These are phyloP conservation scores for Tremella mesenterica DNA, from an alignment of 768 basidiomycete species.

Conservation along the genomic window DNA sequence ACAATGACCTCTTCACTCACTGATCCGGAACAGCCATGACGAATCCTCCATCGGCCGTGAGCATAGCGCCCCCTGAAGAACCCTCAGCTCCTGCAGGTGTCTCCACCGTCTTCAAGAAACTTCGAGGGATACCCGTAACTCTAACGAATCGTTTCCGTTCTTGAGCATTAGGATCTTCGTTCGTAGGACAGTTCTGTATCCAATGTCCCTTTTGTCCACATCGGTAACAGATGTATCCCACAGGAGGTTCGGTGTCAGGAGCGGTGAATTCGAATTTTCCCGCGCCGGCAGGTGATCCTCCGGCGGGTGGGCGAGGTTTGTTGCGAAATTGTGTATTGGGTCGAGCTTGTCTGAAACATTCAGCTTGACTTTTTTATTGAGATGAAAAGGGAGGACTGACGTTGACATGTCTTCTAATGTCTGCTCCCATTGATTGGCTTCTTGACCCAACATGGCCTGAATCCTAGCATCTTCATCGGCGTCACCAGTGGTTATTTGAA, in stretches of 20 bases:
- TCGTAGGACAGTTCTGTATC: constrained; percentile 98
- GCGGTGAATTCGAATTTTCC: constrained; percentile 54
- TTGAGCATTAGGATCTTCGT: constrained; percentile 89
- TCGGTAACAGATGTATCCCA: constrained; percentile 95
- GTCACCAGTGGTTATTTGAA: constrained; percentile 41
- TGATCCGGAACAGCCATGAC: constrained; percentile 93
- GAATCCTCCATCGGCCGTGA: constrained; percentile 95
- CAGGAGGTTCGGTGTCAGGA: constrained; percentile 53
- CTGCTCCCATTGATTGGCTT: constrained; percentile 93
- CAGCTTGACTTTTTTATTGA: constrained; percentile 29
- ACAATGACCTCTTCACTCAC: constrained; percentile 52
- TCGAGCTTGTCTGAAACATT: not conserved
- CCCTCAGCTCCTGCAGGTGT: constrained; percentile 50
- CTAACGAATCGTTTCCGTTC: constrained; percentile 91
- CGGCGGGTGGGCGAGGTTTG: not conserved
- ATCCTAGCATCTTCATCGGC: constrained; percentile 89
- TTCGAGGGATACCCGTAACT: constrained; percentile 95
- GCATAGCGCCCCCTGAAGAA: constrained; percentile 78
- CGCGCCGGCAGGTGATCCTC: constrained; percentile 6
- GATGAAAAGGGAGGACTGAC: constrained; percentile 56
- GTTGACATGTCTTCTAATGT: constrained; percentile 99
- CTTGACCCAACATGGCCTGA: constrained; percentile 95
- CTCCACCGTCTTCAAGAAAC: constrained; percentile 93
- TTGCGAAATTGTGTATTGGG: constrained; percentile 2
- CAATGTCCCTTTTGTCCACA: constrained; percentile 99